Evolutionary conservation across 805 yeast genomes (phyloP), one percentile per base, ranked within the genome.

Genomic region (Brettanomyces bruxellensis): DNA sequence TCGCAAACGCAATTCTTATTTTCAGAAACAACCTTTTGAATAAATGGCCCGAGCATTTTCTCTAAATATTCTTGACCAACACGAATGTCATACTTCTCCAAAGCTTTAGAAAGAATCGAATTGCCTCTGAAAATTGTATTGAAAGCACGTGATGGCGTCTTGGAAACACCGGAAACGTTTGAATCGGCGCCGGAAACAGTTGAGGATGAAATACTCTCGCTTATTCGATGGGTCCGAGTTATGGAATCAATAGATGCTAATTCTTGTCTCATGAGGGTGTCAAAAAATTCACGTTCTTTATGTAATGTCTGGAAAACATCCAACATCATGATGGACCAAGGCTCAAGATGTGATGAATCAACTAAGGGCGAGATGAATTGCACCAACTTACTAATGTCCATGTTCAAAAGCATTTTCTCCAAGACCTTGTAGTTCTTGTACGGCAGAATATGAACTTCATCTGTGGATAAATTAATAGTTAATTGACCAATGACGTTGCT

Each of bases 51-150:
- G 46, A 91, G 72, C 3, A 86, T 78, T 52, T 75, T 75, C 47
- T 83, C 84, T 34, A 93, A 60, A 57, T 86, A 87, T 49, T 83
- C 89, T 49, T 78, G 83, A 1, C 98, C 98, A 18, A 83, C 71
- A 55, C 91, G 68, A 38, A 83, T 71, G 59, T 85, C 81, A 58
- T 80, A 88, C 49, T 76, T 72, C 56, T 91, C 99, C 46, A 90
- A 61, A 0, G 95, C 73, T 59, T 86, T 86, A 0, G 96, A 82
- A 49, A 93, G 70, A 4, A 91, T 71, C 1, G 95, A 81, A 47
- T 87, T 85, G 0, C 96, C 96, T 54, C 99, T 72, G 57, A 91
- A 91, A 13, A 87, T 60, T 0, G 86, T 74, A 51, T 77, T 81
- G 75, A 43, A 30, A n/a, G 23, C 25, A 7, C 3, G 28, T 18